Evolutionary conservation across 805 yeast genomes (phyloP), one percentile per base, ranked within the genome.

Genomic region (Sungouiozyma ichnusensis): DNA sequence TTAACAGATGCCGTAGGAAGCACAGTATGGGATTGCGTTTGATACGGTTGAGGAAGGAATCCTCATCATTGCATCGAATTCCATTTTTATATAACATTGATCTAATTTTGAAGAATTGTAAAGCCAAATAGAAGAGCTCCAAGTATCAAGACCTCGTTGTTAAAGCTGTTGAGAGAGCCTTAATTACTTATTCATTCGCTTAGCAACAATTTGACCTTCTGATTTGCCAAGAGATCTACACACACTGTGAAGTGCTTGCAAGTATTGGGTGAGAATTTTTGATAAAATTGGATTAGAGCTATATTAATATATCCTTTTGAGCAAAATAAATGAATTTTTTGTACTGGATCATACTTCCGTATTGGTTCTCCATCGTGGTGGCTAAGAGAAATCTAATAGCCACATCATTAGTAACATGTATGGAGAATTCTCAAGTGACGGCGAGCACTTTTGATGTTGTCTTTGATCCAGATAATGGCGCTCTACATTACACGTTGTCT

Each of bases 381-480:
- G 54, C 54, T 4, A 58, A 57, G 42, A 67, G 74, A 44, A 52
- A 58, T 27, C 58, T 79, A 16, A 55, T 57, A 16, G 95, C 95
- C 7, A 67, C 81, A 16, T 82, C 96, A 2, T 70, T 88, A 48
- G 95, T 88, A 40, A 79, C 94, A 5, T 88, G 97, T 66, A 81
- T 81, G 83, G 83, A 77, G 42, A 67, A 76, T 55, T 81, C 90
- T 3, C 77, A 76, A 50, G 66, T 88, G 43, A 72, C 84, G 3
- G 90, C 96, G 3, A 67, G 79, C 16, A 73, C 73, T 48, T 85
- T 88, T 57, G 74, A 81, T 51, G 94, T 88, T 37, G 67, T 71
- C 1, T 85, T 86, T 60, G 70, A 81, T 54, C 94, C 95, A 7
- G 82, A 77, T 49, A 76, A 76, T 53, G 62, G 76, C 27, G 72